These are phyloP conservation scores for Nannizziopsis barbatae DNA, from an alignment of 2,329 filamentous ascomycete species.

Conservation along the genomic window DNA sequence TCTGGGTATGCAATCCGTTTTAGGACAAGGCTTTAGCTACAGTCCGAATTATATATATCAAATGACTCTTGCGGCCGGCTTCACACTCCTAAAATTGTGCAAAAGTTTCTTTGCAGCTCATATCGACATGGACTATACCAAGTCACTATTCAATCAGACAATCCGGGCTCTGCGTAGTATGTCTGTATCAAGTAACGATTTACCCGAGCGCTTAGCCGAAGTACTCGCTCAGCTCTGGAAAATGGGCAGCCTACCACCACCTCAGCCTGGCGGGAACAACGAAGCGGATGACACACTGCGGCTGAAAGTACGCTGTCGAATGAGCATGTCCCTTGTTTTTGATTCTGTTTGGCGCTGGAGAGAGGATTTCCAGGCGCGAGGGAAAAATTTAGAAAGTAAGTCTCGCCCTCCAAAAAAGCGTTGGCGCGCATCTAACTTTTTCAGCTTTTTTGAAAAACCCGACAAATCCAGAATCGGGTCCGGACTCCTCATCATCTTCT, in stretches of 20 bases:
- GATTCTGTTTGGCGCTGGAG: conserved; percentile 60
- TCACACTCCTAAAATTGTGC: conserved; percentile 53
- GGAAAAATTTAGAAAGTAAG: conserved; percentile 60
- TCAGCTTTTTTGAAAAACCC: conserved; percentile 66
- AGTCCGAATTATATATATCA: conserved; percentile 54
- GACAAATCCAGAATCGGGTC: conserved; percentile 69
- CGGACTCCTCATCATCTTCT: conserved; percentile 58
- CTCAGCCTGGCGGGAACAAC: conserved; percentile 2
- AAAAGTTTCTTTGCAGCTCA: conserved; percentile 53
- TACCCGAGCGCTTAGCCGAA: conserved; percentile 53
- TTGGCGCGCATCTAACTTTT: conserved; percentile 22
- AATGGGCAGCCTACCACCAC: conserved; percentile 29
- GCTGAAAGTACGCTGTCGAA: conserved; percentile 54
- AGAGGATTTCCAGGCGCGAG: conserved; percentile 55
- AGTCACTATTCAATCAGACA: conserved; percentile 47
- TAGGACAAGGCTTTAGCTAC: conserved; percentile 42
- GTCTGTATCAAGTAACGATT: conserved; percentile 52
- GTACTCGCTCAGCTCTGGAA: conserved; percentile 57
- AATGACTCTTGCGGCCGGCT: conserved; percentile 55
- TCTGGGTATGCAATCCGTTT: conserved; percentile 34
- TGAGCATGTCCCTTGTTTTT: conserved; percentile 57
- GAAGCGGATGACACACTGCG: conserved; percentile 40
- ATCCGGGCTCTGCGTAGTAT: conserved; percentile 50
- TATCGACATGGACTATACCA: conserved; percentile 46
- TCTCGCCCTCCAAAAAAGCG: conserved; percentile 17